Evolutionary conservation across 1,284 basidiomycete species (phyloP).

Genomic region (Cutaneotrichosporon spelunceum): DNA sequence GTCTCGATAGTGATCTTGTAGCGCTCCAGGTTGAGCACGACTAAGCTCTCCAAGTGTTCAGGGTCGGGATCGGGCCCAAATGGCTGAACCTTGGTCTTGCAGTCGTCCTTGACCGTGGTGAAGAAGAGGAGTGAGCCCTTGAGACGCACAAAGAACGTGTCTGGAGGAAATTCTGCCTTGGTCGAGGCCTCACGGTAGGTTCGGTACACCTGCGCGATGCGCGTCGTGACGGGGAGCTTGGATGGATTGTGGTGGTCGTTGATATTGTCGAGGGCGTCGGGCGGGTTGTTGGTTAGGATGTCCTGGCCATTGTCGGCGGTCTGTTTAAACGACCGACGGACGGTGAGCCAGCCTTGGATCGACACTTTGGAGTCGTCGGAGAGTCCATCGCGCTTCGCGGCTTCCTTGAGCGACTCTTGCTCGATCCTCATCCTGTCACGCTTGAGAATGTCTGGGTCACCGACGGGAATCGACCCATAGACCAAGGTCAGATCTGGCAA

Average conservation of each 20-base stretch:
- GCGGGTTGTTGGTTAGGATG: conserved; percentile 8
- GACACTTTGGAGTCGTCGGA: conserved; percentile 17
- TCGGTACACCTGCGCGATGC: conserved; percentile 17
- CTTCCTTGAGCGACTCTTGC: conserved; percentile 12
- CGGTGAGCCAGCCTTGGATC: conserved; percentile 70
- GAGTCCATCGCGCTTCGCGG: conserved; percentile 17
- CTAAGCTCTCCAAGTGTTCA: conserved; percentile 6
- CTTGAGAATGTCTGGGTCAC: conserved; percentile 57
- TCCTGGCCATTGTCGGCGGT: background rate
- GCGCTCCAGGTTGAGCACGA: conserved; percentile 62
- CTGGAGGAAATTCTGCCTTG: conserved; percentile 66
- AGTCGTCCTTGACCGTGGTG: conserved; percentile 58
- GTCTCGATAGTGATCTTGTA: conserved; percentile 73
- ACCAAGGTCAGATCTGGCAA: conserved; percentile 41
- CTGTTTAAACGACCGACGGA: conserved; percentile 75
- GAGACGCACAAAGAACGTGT: conserved; percentile 81
- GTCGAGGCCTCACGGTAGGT: conserved; percentile 43
- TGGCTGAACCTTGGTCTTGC: conserved; percentile 73
- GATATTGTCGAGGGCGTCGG: conserved; percentile 16
- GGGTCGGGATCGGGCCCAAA: background rate
- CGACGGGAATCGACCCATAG: conserved; percentile 75
- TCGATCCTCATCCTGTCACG: conserved; percentile 43
- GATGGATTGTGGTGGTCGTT: conserved; percentile 50
- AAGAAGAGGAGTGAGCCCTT: conserved; percentile 85
- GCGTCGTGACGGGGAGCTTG: conserved; percentile 59